Evolutionary conservation across 176 grass and related monocot species (phyloP).

Genomic region (Hsuehochloa calcarea): DNA sequence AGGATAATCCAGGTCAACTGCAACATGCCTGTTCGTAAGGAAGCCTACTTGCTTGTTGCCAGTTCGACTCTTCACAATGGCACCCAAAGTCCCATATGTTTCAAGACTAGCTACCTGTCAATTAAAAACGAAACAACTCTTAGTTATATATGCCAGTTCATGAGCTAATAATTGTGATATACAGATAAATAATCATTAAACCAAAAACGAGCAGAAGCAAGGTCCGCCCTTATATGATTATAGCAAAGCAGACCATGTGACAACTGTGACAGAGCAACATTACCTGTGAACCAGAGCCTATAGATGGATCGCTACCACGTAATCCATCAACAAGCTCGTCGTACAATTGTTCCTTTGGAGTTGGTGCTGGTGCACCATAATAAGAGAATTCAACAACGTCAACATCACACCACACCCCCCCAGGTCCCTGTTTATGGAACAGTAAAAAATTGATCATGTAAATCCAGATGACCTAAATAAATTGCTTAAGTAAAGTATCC

Average conservation of each 20-base stretch:
- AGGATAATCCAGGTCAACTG: conserved; percentile 96
- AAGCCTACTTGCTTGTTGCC: conserved; percentile 96
- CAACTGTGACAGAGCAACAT: background rate
- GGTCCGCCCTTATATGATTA: background rate
- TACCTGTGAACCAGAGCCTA: conserved; percentile 98
- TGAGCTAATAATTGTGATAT: background rate
- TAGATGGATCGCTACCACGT: conserved; percentile 80
- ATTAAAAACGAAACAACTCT: conserved; percentile 17
- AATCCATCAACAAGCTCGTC: conserved; percentile 91
- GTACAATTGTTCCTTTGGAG: conserved; percentile 93
- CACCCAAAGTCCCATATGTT: conserved; percentile 92
- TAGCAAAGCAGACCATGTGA: conserved; percentile 3
- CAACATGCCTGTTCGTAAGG: conserved; percentile 89
- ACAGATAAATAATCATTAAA: conserved; percentile 1
- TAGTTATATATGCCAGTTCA: background rate
- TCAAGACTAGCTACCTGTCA: conserved; percentile 91
- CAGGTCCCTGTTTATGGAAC: conserved; percentile 67
- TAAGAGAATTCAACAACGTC: conserved; percentile 99
- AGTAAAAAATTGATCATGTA: conserved; percentile 22
- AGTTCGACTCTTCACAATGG: conserved; percentile 88
- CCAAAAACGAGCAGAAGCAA: background rate
- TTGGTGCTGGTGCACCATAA: conserved; percentile 89
- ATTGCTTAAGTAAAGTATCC: background rate
- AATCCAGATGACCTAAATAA: conserved; percentile 10
- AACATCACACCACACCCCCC: conserved; percentile 95